These are phyloP conservation scores for Megacollybia platyphylla DNA, from an alignment of 1,284 basidiomycete genomes.

Conservation along the genomic window DNA sequence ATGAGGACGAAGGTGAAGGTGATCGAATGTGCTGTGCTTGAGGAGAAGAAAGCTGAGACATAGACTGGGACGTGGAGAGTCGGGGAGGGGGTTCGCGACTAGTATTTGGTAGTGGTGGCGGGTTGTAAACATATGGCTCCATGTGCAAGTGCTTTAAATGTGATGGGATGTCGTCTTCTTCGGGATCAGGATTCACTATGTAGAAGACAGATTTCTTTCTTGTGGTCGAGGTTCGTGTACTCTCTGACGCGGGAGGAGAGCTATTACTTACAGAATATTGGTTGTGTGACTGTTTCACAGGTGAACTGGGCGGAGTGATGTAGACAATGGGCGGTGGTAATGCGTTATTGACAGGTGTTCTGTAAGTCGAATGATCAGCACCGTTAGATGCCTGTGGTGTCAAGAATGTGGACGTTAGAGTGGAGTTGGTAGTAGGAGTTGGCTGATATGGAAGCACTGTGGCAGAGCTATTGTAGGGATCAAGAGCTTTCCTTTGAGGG, in stretches of 20 bases:
- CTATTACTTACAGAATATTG: slow-evolving; percentile 6
- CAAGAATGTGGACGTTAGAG: neutral
- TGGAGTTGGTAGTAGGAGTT: neutral
- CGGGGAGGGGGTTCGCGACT: slow-evolving; percentile 2
- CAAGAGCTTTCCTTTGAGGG: neutral
- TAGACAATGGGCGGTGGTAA: slow-evolving; percentile 20
- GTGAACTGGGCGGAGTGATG: slow-evolving; percentile 20
- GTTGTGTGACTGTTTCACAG: slow-evolving; percentile 9
- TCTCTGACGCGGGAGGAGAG: slow-evolving; percentile 13
- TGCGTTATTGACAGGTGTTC: slow-evolving; percentile 1
- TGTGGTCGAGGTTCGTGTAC: slow-evolving; percentile 11
- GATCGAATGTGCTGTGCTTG: neutral
- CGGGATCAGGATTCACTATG: slow-evolving; percentile 18
- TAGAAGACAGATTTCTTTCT: slow-evolving; percentile 10
- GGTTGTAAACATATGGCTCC: slow-evolving; percentile 13
- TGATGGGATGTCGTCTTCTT: slow-evolving; percentile 4
- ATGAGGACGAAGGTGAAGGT: neutral
- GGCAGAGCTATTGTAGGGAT: neutral
- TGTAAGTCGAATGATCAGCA: neutral
- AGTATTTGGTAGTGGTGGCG: slow-evolving; percentile 17
- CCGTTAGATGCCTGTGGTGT: neutral
- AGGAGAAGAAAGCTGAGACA: neutral
- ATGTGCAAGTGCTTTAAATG: slow-evolving; percentile 3
- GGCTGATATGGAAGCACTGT: neutral
- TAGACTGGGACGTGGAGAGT: neutral